Evolutionary conservation across 106 monocot species (phyloP), one percentile per base, ranked within the genome.

Genomic region (Agapanthus africanus): DNA sequence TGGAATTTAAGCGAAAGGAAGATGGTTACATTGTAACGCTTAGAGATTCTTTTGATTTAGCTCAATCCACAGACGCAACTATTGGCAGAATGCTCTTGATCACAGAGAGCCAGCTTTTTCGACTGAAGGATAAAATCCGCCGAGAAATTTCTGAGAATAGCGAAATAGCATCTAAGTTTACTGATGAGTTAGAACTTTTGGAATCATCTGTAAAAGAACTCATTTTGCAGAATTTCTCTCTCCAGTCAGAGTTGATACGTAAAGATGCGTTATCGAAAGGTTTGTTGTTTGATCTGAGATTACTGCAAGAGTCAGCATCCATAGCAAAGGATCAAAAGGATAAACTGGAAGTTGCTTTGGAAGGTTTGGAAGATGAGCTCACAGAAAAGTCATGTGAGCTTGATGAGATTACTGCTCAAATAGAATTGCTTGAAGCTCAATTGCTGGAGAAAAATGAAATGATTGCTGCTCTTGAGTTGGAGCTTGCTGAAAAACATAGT

Each of bases 261-360:
- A 87, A 81, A 67, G 87, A 91, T 34, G 83, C 87, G 74, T 39
- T 81, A 18, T 32, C 42, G 28, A 83, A 77, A 60, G 83, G 83
- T 26, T 40, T 90, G 21, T 69, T 74, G 37, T 86, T 74, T 76
- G 86, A 87, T 81, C 59, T 90, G 47, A 76, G 69, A 16, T 70
- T 81, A 54, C 34, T 87, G 14, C 86, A 86, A 62, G 86, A 90
- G 65, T 86, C 82, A 21, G 64, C 83, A 39, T 76, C 83, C 40
- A 16, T 63, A 59, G 77, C 80, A 71, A 79, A 85, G 56, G 68
- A 75, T 28, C 76, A 83, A 59, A 68, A 79, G 37, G 65, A 73
- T 73, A 69, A 83, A 56, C 35, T 84, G 76, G 70, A 18, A 56
- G 71, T 42, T 42, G 27, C 23, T 41, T 11, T 86, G 38, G 71